Evolutionary conservation across 306 rosid species (phyloP), one percentile per base, ranked within the genome.

Genomic region (Quercus wislizeni): DNA sequence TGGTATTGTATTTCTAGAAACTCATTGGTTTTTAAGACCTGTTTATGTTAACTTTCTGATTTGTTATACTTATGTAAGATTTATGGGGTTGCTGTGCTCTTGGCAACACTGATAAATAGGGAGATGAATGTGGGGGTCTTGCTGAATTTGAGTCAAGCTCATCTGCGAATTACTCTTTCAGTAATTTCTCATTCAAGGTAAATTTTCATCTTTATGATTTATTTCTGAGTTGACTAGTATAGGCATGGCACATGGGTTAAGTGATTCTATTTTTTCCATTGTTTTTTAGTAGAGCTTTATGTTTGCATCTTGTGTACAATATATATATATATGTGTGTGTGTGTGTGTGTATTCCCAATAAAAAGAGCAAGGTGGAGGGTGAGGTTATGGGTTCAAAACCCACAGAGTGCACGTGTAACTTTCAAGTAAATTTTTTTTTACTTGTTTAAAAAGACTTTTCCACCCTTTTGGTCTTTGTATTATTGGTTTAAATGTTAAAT

Each of bases 121-220:
- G 88, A 71, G 99, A 96, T 77, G 98, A 91, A 88, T 96, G 96
- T 46, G 89, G 89, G 72, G 96, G 97, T 82, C 97, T 96, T 75
- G 90, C 99, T 20, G 99, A 90, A 81, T 96, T 96, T 74, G 98
- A 96, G 64, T 84, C 94, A 69, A 90, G 91, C 77, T 88, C 96
- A 30, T 84, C 92, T 49, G 91, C 89, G 81, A 90, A 96, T 87
- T 93, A 91, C 90, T 90, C 99, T 51, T 96, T 96, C 81, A 96
- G 99, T 80, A 96, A 96, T 88, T 96, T 96, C 87, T 96, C 99
- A 57, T 96, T 96, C 75, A 96, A 96, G 99, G 98, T 96, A 88
- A 78, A 33, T 80, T 65, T 65, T 43, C 52, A 25, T 23, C 68
- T 63, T 49, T 59, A 62, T 27, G 54, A 21, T 75, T 31, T 51